These are phyloP conservation scores for Cordyceps tenuipes DNA, from an alignment of 2,329 filamentous ascomycete genomes.

Conservation along the genomic window DNA sequence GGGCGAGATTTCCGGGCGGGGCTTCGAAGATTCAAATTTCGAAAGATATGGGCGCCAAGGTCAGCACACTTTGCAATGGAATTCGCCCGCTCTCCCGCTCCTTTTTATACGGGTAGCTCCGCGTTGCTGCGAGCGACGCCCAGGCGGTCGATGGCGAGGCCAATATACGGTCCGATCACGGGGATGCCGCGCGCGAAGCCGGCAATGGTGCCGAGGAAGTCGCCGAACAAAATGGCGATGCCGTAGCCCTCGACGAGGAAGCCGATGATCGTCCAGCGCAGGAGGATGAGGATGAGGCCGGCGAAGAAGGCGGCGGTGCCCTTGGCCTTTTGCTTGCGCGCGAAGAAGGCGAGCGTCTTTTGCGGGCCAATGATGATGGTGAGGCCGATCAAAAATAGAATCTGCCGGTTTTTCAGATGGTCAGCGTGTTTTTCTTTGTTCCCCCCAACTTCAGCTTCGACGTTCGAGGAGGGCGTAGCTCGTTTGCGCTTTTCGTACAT, in stretches of 20 bases:
- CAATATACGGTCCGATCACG: conserved; percentile 79
- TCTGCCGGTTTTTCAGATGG: conserved; percentile 41
- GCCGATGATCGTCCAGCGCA: conserved; percentile 85
- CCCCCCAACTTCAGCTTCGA: conserved; percentile 5
- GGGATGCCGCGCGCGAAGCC: conserved; percentile 80
- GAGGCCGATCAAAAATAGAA: conserved; percentile 94
- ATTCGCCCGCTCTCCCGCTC: too few species aligned
- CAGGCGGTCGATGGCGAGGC: conserved; percentile 60
- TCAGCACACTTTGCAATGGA: neutral
- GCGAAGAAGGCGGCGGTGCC: conserved; percentile 81
- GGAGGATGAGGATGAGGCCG: conserved; percentile 75
- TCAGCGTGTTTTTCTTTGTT: neutral
- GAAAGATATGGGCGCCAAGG: neutral
- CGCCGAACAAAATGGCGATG: conserved; percentile 86
- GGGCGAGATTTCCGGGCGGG: too few species aligned
- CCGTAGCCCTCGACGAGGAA: conserved; percentile 90
- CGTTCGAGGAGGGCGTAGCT: conserved; percentile 4
- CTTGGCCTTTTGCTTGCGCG: conserved; percentile 82
- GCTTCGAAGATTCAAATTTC: neutral
- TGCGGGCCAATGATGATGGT: conserved; percentile 89
- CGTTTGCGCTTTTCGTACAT: conserved; percentile 45
- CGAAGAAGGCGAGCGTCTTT: conserved; percentile 92
- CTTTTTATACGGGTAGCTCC: conserved; percentile 63
- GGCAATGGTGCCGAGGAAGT: conserved; percentile 89
- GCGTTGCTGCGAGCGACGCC: conserved; percentile 64